Conservation (phyloP, 306 rosid species). For the Fagus sylvatica region DNA sequence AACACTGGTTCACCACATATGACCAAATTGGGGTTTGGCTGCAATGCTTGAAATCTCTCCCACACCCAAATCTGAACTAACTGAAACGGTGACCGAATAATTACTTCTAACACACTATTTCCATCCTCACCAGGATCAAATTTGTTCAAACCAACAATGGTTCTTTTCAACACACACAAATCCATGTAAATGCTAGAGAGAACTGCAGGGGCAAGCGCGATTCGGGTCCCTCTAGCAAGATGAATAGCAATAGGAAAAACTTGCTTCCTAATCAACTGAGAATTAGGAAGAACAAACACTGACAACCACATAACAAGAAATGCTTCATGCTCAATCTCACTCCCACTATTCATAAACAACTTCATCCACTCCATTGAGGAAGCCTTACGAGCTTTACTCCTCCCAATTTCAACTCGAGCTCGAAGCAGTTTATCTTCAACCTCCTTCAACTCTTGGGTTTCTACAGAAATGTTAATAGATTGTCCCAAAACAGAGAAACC, state of each 20-base stretch:
- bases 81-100: constrained; percentile 45
- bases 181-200: constrained; percentile 54
- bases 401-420: constrained; percentile 13
- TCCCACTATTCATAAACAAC: constrained; percentile 30
- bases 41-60: constrained; percentile 51
- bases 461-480: constrained; percentile 30
- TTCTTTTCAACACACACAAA: constrained; percentile 33
- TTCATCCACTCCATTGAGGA: constrained; percentile 13
- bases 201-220: constrained; percentile 59
- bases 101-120: not conserved
- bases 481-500: constrained; percentile 36
- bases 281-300: constrained; percentile 29
- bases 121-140: not conserved
- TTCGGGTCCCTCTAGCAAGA: constrained; percentile 47
- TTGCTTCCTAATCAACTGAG: not conserved
- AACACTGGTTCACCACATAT: constrained; percentile 20
- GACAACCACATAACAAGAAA: constrained; percentile 55
- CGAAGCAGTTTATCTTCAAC: constrained; percentile 17
- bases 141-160: constrained; percentile 17
- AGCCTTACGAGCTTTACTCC: not conserved
- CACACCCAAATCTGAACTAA: constrained; percentile 63
- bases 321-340: constrained; percentile 62
- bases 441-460: constrained; percentile 26
- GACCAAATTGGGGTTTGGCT: constrained; percentile 27
- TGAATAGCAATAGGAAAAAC: constrained; percentile 43